phyloP scores from a whole-genome alignment of 108 stramenopile species.

The Skeletonema marinoi region DNA sequence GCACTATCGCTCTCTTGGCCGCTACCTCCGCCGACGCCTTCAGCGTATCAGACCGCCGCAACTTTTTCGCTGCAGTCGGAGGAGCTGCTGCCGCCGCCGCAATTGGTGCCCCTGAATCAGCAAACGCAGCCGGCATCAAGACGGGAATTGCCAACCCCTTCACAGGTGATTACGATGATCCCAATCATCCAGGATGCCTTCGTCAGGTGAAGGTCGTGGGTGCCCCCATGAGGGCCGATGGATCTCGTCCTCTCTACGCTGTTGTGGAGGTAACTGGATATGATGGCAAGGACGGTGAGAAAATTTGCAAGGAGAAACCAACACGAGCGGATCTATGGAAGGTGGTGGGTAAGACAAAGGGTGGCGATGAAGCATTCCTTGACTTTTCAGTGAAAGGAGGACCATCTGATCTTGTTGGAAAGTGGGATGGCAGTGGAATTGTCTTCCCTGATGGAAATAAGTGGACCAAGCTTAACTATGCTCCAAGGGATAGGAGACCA shows the following conservation, averaged over 20 bases:
- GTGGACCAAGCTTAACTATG: conserved; percentile 47
- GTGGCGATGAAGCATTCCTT: conserved; percentile 16
- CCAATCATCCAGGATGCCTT: conserved; percentile 52
- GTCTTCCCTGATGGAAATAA: conserved; percentile 62
- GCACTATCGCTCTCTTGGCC: conserved; percentile 8
- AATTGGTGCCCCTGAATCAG: conserved; percentile 11
- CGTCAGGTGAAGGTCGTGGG: conserved; percentile 53
- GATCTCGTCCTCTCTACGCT: conserved; percentile 46
- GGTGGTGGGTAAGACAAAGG: conserved; percentile 32
- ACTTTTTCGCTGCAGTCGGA: conserved; percentile 16
- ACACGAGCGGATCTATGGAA: conserved; percentile 55
- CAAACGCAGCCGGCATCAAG: conserved; percentile 28
- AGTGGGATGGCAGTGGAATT: conserved; percentile 42
- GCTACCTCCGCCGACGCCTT: conserved; percentile 7
- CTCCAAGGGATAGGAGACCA: conserved; percentile 31
- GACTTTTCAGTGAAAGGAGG: conserved; percentile 59
- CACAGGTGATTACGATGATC: conserved; percentile 53
- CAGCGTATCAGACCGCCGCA: conserved; percentile 11
- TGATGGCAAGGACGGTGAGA: conserved; percentile 41
- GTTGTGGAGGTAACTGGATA: conserved; percentile 47
- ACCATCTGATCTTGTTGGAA: conserved; percentile 34
- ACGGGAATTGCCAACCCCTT: conserved; percentile 37
- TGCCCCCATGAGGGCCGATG: conserved; percentile 45
- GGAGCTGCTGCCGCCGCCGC: conserved; percentile 35
- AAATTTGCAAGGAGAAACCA: conserved; percentile 42